Evolutionary conservation across 2,329 filamentous ascomycete species (phyloP).

Genomic region (Dissoconium aciculare): DNA sequence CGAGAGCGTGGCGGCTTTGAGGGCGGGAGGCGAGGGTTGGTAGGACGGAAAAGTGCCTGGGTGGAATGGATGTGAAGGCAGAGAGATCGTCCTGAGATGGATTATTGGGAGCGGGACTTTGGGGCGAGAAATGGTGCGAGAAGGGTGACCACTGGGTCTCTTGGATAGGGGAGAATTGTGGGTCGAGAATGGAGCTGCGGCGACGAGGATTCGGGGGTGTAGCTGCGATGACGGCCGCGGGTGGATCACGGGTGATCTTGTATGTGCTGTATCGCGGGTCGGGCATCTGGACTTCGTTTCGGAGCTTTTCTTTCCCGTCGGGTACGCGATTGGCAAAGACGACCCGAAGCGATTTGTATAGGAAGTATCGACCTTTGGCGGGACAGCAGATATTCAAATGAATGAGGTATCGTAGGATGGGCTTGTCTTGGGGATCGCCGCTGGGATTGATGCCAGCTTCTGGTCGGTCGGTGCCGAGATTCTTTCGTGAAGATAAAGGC

Average conservation of each 20-base stretch:
- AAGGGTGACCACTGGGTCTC: conserved; percentile 3
- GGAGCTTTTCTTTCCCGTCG: conserved; percentile 82
- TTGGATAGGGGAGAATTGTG: conserved; percentile 1
- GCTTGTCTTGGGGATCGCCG: conserved; percentile 43
- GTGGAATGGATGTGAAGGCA: conserved; percentile 9
- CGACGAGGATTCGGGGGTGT: not conserved
- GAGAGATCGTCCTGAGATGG: conserved; percentile 12
- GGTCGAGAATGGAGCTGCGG: conserved; percentile 4
- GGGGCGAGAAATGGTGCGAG: conserved; percentile 12
- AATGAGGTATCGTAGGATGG: conserved; percentile 74
- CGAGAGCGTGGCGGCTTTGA: conserved; percentile 16
- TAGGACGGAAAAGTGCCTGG: conserved; percentile 13
- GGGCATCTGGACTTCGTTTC: conserved; percentile 77
- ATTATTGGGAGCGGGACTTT: conserved; percentile 13
- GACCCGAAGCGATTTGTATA: conserved; percentile 84
- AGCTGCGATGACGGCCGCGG: conserved; percentile 4
- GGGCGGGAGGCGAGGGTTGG: conserved; percentile 19
- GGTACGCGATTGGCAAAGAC: conserved; percentile 95
- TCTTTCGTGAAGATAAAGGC: conserved; percentile 34
- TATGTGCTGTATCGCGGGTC: conserved; percentile 78
- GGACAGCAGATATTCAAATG: conserved; percentile 89
- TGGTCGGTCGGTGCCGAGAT: conserved; percentile 38
- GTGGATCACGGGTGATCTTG: conserved; percentile 44
- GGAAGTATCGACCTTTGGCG: conserved; percentile 65
- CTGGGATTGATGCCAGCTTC: conserved; percentile 38